Conservation (phyloP, 495 filamentous ascomycete species). For the Glarea lozoyensis region DNA sequence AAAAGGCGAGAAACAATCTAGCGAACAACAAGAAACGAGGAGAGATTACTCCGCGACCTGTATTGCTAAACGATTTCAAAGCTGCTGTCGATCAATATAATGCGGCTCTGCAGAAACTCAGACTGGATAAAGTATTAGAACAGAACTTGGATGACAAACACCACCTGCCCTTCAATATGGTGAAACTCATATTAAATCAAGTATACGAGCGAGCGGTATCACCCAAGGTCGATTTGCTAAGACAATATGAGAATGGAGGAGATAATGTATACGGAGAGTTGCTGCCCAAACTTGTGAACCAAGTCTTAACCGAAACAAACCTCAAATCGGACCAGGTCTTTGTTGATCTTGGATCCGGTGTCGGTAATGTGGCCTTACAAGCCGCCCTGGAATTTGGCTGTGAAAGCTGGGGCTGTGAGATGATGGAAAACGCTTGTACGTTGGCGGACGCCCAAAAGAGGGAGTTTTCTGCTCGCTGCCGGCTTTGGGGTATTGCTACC, state of each 20-base stretch:
- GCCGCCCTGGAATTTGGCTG: constrained; percentile 89
- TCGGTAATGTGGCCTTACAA: constrained; percentile 91
- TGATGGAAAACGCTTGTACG: constrained; percentile 80
- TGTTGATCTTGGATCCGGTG: constrained; percentile 88
- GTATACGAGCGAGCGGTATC: constrained; percentile 89
- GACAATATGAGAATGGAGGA: constrained; percentile 75
- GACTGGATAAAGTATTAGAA: constrained; percentile 56
- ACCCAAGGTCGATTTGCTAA: constrained; percentile 70
- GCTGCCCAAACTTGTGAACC: constrained; percentile 70
- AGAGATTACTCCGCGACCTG: too few relatives aligned
- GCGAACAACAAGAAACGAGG: constrained; percentile 13
- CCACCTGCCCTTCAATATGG: constrained; percentile 55
- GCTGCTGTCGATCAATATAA: constrained; percentile 70
- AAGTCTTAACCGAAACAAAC: constrained; percentile 64
- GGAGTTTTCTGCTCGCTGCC: constrained; percentile 77
- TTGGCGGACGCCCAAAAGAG: constrained; percentile 78
- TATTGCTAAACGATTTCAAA: constrained; percentile 56
- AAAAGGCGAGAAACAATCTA: constrained; percentile 39
- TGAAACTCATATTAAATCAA: constrained; percentile 77
- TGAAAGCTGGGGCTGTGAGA: constrained; percentile 93
- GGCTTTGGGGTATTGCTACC: constrained; percentile 76
- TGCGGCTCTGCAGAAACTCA: constrained; percentile 45
- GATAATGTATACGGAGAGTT: constrained; percentile 95
- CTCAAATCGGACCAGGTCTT: constrained; percentile 77
- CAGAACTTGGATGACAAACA: constrained; percentile 58